phyloP scores from a whole-genome alignment of 306 rosid species.

The Prunus davidiana region DNA sequence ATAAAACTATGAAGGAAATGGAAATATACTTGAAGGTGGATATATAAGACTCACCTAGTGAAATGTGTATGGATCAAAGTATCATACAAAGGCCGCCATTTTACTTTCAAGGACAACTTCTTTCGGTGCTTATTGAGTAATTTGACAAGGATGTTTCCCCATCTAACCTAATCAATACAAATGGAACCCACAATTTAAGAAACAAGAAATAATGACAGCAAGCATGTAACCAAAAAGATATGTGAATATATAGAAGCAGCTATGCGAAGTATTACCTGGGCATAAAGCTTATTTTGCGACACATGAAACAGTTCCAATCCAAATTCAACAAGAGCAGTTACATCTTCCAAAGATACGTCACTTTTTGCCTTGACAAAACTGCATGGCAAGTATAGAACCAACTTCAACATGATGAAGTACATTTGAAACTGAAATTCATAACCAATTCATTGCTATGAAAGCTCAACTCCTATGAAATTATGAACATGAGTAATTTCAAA shows the following conservation, averaged over 20 bases:
- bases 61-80: constrained; percentile 82
- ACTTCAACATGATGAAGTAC: not conserved
- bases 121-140: constrained; percentile 80
- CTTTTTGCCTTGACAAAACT: constrained; percentile 95
- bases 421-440: not conserved
- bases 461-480: not conserved
- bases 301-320: constrained; percentile 73
- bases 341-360: constrained; percentile 82
- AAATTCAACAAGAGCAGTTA: constrained; percentile 47
- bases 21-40: not conserved
- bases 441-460: not conserved
- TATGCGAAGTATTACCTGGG: constrained; percentile 62
- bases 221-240: not conserved
- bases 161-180: constrained; percentile 82
- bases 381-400: constrained; percentile 26
- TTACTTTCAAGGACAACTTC: constrained; percentile 62
- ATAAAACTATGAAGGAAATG: not conserved
- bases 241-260: constrained; percentile 17
- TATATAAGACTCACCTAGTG: constrained; percentile 61
- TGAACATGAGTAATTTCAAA: not conserved
- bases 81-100: constrained; percentile 88
- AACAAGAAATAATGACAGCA: constrained; percentile 9
- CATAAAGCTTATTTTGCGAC: constrained; percentile 78
- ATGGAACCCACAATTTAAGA: constrained; percentile 21
- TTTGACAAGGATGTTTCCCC: constrained; percentile 90